A percentile compares a stretch with the other conserved stretches of the same genome.
Conservation (phyloP, 257 asterid species). For the Solanum dulcamara region DNA sequence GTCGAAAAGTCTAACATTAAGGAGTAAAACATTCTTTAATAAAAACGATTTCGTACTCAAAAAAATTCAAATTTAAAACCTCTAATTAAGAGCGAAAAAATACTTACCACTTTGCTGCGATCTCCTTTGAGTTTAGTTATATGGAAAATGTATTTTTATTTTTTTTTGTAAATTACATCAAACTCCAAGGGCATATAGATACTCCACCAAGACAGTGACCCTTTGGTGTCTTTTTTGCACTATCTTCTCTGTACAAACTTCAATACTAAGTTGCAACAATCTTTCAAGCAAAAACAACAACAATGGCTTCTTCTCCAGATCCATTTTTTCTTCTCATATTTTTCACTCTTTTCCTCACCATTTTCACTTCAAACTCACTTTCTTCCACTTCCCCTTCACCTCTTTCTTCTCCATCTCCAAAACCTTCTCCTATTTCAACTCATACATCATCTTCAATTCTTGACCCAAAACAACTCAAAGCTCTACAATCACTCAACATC, state of each 20-base stretch:
- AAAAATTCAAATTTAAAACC: too few species aligned
- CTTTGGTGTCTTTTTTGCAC: background rate
- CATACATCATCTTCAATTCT: constrained; percentile 19
- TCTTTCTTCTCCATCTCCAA: background rate
- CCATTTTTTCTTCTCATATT: background rate
- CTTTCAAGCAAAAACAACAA: background rate
- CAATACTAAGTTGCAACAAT: background rate
- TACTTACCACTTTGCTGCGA: too few species aligned
- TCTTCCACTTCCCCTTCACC: background rate
- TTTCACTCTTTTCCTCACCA: constrained; percentile 4
- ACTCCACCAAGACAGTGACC: background rate
- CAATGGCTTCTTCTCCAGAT: background rate
- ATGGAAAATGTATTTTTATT: too few species aligned
- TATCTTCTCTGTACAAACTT: background rate
- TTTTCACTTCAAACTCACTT: background rate
- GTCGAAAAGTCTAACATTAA: too few species aligned
- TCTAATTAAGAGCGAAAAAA: too few species aligned
- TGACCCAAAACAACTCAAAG: constrained; percentile 73
- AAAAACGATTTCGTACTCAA: too few species aligned
- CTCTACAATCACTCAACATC: constrained; percentile 70
- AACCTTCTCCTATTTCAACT: background rate
- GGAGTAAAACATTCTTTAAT: too few species aligned
- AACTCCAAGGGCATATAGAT: background rate
- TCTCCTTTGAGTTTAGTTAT: too few species aligned
- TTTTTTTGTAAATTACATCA: background rate